Evolutionary conservation across 164 flowering plant genomes (phyloP), one percentile per base, ranked within the genome.

Genomic region (Nelumbo lutea): DNA sequence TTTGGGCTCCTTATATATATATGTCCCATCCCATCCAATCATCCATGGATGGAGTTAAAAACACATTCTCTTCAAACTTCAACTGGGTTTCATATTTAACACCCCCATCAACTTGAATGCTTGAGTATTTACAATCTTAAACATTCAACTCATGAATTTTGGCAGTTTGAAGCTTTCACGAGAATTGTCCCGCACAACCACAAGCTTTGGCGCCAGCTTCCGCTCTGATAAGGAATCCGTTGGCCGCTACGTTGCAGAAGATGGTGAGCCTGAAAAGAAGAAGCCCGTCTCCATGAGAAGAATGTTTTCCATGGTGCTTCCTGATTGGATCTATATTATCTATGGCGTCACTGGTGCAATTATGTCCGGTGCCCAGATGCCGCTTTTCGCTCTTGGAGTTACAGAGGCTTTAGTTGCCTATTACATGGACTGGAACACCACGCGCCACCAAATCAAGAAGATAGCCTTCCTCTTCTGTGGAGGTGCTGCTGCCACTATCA

Each of bases 391-490:
- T 27, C 95, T 94, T 42, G 98, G 98, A 1, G 88, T 94, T 52
- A 83, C 92, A 55, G 89, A 94, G 61, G 96, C 97, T 62, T 90
- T 94, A 39, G 96, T 94, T 27, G 72, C 97, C 40, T 91, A 74
- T 66, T 94, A 94, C 85, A 85, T 86, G 89, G 96, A 84, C 48
- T 94, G 98, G 98, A 96, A 88, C 7, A 87, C 93, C n/a, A 90
- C 96, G 38, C 70, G 70, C 0, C 82, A 55, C 9, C 92, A 91
- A 75, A 74, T 94, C 38, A 88, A 70, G 79, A 90, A 88, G 81
- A 91, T 94, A 48, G 72, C 88, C 0, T 56, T 86, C 70, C 85
- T 95, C 65, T 92, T 95, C 74, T 76, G 83, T 53, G 87, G 84
- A 0, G 98, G 88, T 69, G 86, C 98, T 15, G 75, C 79, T 9